Evolutionary conservation across 169 alveolate genomes (phyloP), one percentile per base, ranked within the genome.

Genomic region (Theileria equi): DNA sequence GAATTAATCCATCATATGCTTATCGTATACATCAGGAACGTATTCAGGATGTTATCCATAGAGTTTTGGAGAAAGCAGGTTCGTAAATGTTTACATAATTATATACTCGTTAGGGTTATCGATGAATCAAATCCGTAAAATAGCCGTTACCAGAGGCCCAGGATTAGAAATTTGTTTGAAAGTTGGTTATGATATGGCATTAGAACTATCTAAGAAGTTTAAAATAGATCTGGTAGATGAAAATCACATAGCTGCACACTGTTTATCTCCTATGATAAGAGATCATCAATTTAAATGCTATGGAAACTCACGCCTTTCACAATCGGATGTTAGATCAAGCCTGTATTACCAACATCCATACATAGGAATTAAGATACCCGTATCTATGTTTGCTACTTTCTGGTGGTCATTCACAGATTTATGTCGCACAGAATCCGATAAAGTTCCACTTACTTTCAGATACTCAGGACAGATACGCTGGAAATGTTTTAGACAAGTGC

Each of bases 341-440:
- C 19, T 2, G 7, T 8, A 6, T 5, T 25, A 35, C 2, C 17
- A 5, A 4, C 25, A 34, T 3, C n/a, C 0, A 44, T 1, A 1
- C 1, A 21, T 34, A 77, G 86, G 81, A 58, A 7, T 44, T 76
- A 10, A 54, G 29, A 17, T 81, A 67, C 47, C 89, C 89, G 2
- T 81, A 50, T 49, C 64, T 81, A 26, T 13, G 81, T 8, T 66
- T 81, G 13, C 66, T 81, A 34, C 78, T 81, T 17, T 81, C 89
- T 11, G 89, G 89, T 2, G 89, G 90, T 13, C 89, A 81, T 78
- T 70, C 89, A n/a, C 89, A 80, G 34, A 72, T 81, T 5, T 77
- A 77, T 36, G 64, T 77, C 47, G 86, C 68, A 41, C 77, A 65
- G 63, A 49, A 58, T 25, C 78, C 86, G 16, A 35, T 62, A 23